Base-by-base conservation (phyloP, 1,284 basidiomycete genomes). In the Afroboletus lepidellus region DNA sequence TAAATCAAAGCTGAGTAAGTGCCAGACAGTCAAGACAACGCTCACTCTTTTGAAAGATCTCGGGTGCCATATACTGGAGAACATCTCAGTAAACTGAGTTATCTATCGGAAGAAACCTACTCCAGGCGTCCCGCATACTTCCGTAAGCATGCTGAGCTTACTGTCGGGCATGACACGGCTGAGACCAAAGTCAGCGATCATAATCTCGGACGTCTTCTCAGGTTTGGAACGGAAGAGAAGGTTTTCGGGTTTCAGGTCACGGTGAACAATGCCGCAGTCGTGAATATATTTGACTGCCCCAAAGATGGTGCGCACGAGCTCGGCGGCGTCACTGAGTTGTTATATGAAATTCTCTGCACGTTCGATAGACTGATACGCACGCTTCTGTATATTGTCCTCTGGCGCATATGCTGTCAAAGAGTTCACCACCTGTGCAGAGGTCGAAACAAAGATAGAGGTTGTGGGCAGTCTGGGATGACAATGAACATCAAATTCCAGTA, bases 331-430 rank as follows among this genome's bases (percentile, higher is more conserved):
- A 48, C 90, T 92, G 57, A 52, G 20, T 41, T 33, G 36, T 15
- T 33, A 18, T 13, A 47, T 56, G 32, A 53, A 51, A 34, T 30
- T 27, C 23, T 15, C 16, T 36, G 54, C 18, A 46, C 12, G 27
- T 32, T 7, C 32, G 27, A 44, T 55, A 58, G n/a, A 39, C 46
- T 16, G 30, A 15, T 8, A 76, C 85, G 58, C 59, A 92, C 89
- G 85, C 85, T 72, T 98, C 95, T 69, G 94, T 95, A 73, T 98
- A 98, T 70, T 93, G 94, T 42, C 96, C 95, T 69, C 95, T 92
- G 24, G 95, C 93, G 68, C 96, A 99, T 77, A 99, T 99, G 46
- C 97, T 84, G 72, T 99, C 96, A 65, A 99, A 99, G 20, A 99
- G 84, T 73, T 99, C 96, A 39, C 96, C 97, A 46, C 96, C 96